Conservation (phyloP, 164 flowering plant genomes). For the Protea cynaroides region DNA sequence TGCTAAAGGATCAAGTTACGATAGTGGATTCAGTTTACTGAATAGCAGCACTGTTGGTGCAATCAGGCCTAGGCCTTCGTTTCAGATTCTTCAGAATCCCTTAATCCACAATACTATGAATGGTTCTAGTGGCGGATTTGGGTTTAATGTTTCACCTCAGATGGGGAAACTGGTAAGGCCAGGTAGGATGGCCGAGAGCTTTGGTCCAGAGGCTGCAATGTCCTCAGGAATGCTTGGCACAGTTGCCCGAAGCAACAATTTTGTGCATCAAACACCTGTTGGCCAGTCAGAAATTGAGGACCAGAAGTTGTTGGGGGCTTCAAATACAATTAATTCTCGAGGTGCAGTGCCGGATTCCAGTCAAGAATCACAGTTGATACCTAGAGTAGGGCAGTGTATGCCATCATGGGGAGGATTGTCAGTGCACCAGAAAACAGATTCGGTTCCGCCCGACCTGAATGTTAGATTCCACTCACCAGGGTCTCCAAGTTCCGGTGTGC, state of each 20-base stretch:
- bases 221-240: slow-evolving; percentile 21
- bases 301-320: slow-evolving; percentile 11
- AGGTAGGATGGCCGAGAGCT: slow-evolving; percentile 10
- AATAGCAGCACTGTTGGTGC: slow-evolving; percentile 11
- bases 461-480: slow-evolving; percentile 46
- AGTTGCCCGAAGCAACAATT: slow-evolving; percentile 21
- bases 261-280: slow-evolving; percentile 8
- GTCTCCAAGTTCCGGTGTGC: slow-evolving; percentile 36
- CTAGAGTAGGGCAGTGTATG: slow-evolving; percentile 8
- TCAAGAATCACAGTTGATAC: slow-evolving; percentile 6
- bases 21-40: slow-evolving; percentile 15
- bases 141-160: slow-evolving; percentile 19
- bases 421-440: slow-evolving; percentile 24
- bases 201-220: slow-evolving; percentile 10
- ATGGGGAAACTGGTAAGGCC: slow-evolving; percentile 16
- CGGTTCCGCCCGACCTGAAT: slow-evolving; percentile 55
- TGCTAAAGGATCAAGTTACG: slow-evolving; percentile 19
- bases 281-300: slow-evolving; percentile 11
- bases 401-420: slow-evolving; percentile 25
- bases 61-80: slow-evolving; percentile 14
- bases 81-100: slow-evolving; percentile 25
- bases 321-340: slow-evolving; percentile 15
- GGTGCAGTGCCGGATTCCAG: slow-evolving; percentile 12
- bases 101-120: slow-evolving; percentile 17
- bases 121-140: slow-evolving; percentile 25